Base-by-base conservation (phyloP, 129 eudicot species). In the Centaurea solstitialis region DNA sequence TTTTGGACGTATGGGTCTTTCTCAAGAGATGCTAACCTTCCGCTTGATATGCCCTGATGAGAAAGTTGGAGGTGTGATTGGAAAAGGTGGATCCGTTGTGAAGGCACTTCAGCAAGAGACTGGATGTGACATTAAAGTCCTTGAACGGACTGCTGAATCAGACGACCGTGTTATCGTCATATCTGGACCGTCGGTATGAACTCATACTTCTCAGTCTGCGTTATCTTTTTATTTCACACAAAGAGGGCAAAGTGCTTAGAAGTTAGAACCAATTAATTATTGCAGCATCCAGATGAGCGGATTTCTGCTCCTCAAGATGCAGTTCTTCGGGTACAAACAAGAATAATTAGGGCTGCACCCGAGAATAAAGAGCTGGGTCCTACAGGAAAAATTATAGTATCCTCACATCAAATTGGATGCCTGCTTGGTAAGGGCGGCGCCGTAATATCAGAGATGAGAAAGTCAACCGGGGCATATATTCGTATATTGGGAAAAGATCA, bases 341-440 rank as follows among this genome's bases (percentile, higher is more conserved):
- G 99, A 85, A 90, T 95, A 77, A 77, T 88, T 70, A 89, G 91
- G 91, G 91, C 91, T 67, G 83, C 90, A 72, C 89, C 97, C 30
- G 99, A 92, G 82, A 91, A 82, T 86, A 89, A 90, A 79, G 65
- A 57, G 90, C 65, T 1, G 78, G 85, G 74, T 57, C 65, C 23
- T 2, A 73, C 80, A 4, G 94, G 94, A 24, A 92, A 88, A 86
- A 70, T 95, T 72, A 88, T 92, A 80, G 94, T 95, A 69, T 88
- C 92, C 11, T 90, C 99, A 67, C 83, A 88, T 89, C 99, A 95
- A 82, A 92, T 95, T 81, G 99, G 99, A 72, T 95, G 99, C 74
- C 90, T 95, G 41, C 91, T 95, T 80, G 99, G 98, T 6, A 95
- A 93, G 76, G 97, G 97, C n/a, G 98, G 99, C 69, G 76, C 95